Base-by-base conservation (phyloP, 306 rosid species). In the Leucaena leucocephala region DNA sequence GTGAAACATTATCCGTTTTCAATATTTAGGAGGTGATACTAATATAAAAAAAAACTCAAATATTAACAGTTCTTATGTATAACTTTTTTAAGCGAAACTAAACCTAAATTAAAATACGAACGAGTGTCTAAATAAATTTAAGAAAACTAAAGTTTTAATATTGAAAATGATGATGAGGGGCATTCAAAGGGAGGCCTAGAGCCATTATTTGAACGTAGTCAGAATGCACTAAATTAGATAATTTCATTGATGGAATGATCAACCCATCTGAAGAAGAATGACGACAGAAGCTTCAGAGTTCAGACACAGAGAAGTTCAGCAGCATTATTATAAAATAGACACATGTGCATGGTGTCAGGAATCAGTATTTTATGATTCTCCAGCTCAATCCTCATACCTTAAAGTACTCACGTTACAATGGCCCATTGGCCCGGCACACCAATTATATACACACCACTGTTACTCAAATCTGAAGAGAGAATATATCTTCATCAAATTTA, bases 341-440 rank as follows among this genome's bases (percentile, higher is more conserved):
- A 55, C 64, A 57, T 21, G 48, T 67, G 27, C 27, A 27, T 27
- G 44, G 72, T 81, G 77, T 70, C 73, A 76, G 40, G 40, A 68
- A 68, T 68, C 52, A 40, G 36, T 1, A 76, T 70, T 48, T 0
- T 27, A 49, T 80, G 63, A 75, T 71, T 22, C 78, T 71, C 48
- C 42, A 16, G 49, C 40, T n/a, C 6, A 61, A 61, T 59, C 67
- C 66, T 55, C 21, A 70, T 8, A 57, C 27, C 66, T 62, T 40
- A 48, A 82, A 73, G 55, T 55, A 52, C 52, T 46, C 78, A 64
- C 36, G 38, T 4, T 27, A 27, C 27, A 27, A 10, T 70, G 62
- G 27, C 27, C 27, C 43, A 76, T 19, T 81, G 34, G 63, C 68
- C 77, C 50, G 50, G 35, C 5, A 5, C 6, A 27, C 27, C 40